These are phyloP conservation scores for Amanita bisporigera DNA, from an alignment of 1,284 basidiomycete species.

Conservation along the genomic window DNA sequence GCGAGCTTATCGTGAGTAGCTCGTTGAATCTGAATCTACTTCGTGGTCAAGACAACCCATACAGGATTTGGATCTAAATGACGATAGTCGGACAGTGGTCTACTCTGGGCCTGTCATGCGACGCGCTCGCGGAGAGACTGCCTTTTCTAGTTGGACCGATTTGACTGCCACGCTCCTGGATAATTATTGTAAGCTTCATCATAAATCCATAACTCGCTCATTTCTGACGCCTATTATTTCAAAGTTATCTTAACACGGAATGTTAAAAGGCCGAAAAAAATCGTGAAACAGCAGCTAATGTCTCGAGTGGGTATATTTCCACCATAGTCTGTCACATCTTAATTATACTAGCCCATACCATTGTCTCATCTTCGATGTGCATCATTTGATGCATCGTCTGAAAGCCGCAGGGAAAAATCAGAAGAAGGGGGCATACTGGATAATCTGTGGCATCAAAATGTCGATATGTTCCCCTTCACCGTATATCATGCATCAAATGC, in stretches of 20 bases:
- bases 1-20: conserved; percentile 74
- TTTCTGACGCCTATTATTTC: background rate
- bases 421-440: conserved; percentile 65
- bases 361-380: conserved; percentile 76
- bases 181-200: conserved; percentile 64
- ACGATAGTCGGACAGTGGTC: conserved; percentile 72
- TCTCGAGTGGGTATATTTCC: conserved; percentile 58
- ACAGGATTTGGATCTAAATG: conserved; percentile 80
- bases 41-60: conserved; percentile 4
- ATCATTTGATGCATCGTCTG: conserved; percentile 60
- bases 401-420: conserved; percentile 62
- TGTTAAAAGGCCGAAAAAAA: conserved; percentile 55
- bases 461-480: conserved; percentile 72
- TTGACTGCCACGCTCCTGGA: conserved; percentile 73
- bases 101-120: conserved; percentile 64
- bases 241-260: conserved; percentile 69
- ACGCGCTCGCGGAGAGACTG: conserved; percentile 59
- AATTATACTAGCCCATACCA: conserved; percentile 66
- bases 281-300: conserved; percentile 57
- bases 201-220: background rate
- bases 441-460: conserved; percentile 54
- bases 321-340: conserved; percentile 2
- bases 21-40: background rate
- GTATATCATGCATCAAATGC: conserved; percentile 70
- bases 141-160: conserved; percentile 69